A percentile compares a stretch with the other conserved stretches of the same genome.
Conservation (phyloP, 75 land plant species). For the Pseudotsuga menziesii region DNA sequence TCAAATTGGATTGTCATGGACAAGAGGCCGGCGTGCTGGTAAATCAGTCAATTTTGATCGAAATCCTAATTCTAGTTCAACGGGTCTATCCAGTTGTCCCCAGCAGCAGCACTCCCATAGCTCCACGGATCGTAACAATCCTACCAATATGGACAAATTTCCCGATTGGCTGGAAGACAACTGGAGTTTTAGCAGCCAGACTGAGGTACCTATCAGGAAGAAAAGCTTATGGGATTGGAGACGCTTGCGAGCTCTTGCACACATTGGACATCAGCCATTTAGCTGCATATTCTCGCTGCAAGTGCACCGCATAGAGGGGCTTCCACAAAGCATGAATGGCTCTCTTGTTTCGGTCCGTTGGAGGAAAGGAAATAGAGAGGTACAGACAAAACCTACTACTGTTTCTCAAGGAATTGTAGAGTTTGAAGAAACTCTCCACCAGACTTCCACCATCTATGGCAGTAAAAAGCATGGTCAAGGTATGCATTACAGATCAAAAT, state of each 20-base stretch:
- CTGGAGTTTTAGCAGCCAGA: constrained; percentile 13
- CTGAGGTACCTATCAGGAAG: constrained; percentile 23
- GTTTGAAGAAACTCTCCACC: constrained; percentile 70
- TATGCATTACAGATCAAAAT: constrained; percentile 64
- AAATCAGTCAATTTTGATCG: too few species aligned
- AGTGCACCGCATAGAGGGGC: constrained; percentile 65
- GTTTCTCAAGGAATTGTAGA: constrained; percentile 63
- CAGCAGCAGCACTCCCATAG: not conserved
- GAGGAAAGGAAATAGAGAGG: constrained; percentile 42
- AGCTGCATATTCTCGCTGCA: constrained; percentile 66
- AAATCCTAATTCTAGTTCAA: too few species aligned
- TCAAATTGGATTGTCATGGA: too few species aligned
- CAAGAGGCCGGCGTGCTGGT: too few species aligned
- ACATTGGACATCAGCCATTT: constrained; percentile 52
- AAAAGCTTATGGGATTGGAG: constrained; percentile 77
- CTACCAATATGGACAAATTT: constrained; percentile 8
- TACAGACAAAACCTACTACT: constrained; percentile 46
- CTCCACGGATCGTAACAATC: not conserved
- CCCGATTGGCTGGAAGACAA: constrained; percentile 24
- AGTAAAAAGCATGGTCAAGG: constrained; percentile 30
- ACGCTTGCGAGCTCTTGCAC: constrained; percentile 63
- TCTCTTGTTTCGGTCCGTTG: constrained; percentile 52
- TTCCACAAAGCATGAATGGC: constrained; percentile 56
- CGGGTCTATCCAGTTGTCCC: too few species aligned
- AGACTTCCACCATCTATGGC: constrained; percentile 64